Conservation (phyloP, 345 rosid species). For the Aegle marmelos region DNA sequence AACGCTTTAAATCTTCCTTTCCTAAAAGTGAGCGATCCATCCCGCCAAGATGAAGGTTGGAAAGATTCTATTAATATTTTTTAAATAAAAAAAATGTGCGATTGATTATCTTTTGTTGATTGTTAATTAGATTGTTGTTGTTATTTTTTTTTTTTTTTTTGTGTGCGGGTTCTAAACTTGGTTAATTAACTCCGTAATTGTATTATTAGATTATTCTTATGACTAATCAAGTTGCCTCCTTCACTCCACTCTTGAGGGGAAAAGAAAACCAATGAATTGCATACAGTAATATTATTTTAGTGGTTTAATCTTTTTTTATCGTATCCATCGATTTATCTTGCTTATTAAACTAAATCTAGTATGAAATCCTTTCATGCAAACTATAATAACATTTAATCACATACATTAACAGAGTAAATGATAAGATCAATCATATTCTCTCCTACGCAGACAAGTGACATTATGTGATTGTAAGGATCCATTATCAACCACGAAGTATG, state of each 20-base stretch:
- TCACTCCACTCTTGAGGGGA: no score
- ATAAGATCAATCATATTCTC: neutral
- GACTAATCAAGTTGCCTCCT: neutral
- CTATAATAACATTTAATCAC: no score
- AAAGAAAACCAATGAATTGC: no score
- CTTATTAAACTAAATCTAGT: neutral
- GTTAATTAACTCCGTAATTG: neutral
- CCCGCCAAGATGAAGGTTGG: neutral
- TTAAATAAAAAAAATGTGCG: neutral
- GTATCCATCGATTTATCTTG: neutral
- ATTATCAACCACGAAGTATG: neutral
- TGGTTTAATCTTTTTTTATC: no score
- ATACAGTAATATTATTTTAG: no score
- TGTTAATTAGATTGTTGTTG: neutral
- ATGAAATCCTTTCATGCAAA: neutral
- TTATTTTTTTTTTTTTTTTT: no score
- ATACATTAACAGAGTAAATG: neutral
- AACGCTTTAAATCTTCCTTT: neutral
- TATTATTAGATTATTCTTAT: no score
- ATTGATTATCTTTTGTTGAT: neutral
- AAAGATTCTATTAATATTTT: no score
- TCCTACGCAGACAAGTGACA: neutral
- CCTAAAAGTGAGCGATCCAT: neutral
- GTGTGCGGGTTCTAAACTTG: no score
- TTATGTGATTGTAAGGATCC: neutral